Conservation (phyloP, 805 yeast genomes). For the Candida bentonensis region DNA sequence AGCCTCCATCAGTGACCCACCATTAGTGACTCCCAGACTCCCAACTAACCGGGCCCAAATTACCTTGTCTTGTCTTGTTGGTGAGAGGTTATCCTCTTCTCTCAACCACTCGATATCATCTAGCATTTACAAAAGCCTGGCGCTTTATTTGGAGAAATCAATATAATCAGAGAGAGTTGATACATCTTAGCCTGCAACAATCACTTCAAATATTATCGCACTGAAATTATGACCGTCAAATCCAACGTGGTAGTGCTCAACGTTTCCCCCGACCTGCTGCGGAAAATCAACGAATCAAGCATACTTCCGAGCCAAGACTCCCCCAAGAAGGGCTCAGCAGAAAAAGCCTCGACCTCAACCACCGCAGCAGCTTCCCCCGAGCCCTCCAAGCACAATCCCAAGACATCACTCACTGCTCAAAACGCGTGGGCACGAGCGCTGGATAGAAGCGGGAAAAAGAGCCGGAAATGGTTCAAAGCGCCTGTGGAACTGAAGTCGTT, state of each 20-base stretch:
- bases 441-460: constrained; percentile 28
- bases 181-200: too few relatives aligned
- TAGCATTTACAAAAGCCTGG: too few relatives aligned
- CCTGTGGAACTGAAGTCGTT: constrained; percentile 29
- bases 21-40: too few relatives aligned
- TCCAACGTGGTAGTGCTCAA: constrained; percentile 9
- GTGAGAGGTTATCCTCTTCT: too few relatives aligned
- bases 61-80: too few relatives aligned
- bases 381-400: constrained; percentile 5
- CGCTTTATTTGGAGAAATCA: too few relatives aligned
- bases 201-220: too few relatives aligned
- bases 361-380: constrained; percentile 2
- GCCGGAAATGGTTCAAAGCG: constrained; percentile 31
- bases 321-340: not conserved
- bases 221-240: not conserved
- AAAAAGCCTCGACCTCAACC: not conserved
- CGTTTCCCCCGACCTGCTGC: constrained; percentile 10
- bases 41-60: too few relatives aligned
- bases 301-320: too few relatives aligned
- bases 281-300: constrained; percentile 3
- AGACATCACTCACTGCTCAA: constrained; percentile 10
- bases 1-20: too few relatives aligned
- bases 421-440: constrained; percentile 24
- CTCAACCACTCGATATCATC: too few relatives aligned
- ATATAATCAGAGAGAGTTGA: too few relatives aligned